Conservation (phyloP, 805 yeast species). For the Suhomyces tanzawaensis region DNA sequence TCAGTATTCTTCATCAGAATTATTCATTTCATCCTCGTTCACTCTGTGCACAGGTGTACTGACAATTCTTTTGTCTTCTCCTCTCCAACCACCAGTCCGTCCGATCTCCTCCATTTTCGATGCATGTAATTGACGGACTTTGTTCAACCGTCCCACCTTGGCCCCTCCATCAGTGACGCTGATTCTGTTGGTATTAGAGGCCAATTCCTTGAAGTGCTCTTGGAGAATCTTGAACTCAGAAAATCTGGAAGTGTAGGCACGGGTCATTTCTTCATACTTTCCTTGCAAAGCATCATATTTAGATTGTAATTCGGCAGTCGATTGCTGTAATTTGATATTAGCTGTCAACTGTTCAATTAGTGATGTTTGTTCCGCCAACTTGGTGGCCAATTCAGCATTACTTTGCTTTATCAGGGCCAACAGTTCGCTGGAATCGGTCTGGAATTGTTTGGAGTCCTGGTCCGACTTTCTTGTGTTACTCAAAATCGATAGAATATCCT, state of each 20-base stretch:
- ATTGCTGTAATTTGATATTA: not conserved
- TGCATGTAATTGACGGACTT: conserved; percentile 24
- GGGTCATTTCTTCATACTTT: conserved; percentile 18
- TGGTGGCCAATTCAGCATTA: not conserved
- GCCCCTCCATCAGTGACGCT: conserved; percentile 3
- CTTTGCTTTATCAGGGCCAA: not conserved
- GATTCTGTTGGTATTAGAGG: conserved; percentile 13
- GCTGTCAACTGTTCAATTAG: not conserved
- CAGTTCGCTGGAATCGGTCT: conserved; percentile 1
- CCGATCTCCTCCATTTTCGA: conserved; percentile 16
- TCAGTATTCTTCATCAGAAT: not conserved
- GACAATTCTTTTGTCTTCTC: conserved; percentile 21
- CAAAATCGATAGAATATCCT: conserved; percentile 10
- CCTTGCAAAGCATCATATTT: conserved; percentile 3
- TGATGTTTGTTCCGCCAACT: not conserved
- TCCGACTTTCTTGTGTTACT: conserved; percentile 1
- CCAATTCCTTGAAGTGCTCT: conserved; percentile 19
- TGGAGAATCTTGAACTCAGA: conserved; percentile 21
- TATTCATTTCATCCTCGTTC: conserved; percentile 1
- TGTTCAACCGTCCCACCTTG: conserved; percentile 10
- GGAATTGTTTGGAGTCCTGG: not conserved
- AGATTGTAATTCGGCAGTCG: conserved; percentile 1
- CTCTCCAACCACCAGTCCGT: not conserved
- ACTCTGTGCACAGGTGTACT: conserved; percentile 21
- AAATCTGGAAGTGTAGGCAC: conserved; percentile 23